A percentile compares a stretch with the other conserved stretches of the same genome.
Conservation (phyloP, 176 grass and related monocot genomes). For the maize (Zea mays) region DNA sequence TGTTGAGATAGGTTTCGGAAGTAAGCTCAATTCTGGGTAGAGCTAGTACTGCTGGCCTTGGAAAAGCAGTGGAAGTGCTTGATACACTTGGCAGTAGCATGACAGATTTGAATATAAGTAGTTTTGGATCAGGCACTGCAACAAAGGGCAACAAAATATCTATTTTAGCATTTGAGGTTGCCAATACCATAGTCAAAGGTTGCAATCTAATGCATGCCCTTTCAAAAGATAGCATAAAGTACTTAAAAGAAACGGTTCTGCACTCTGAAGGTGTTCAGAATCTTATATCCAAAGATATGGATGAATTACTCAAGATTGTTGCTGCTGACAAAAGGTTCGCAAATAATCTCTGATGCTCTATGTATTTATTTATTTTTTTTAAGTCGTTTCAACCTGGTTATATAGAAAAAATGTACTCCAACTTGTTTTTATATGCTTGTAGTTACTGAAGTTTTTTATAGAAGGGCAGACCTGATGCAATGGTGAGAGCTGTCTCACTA, state of each 20-base stretch:
- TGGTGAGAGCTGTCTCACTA: too few species aligned
- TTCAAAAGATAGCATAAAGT: conserved; percentile 88
- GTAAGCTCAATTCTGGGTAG: conserved; percentile 80
- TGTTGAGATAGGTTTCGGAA: conserved; percentile 76
- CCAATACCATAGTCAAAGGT: conserved; percentile 94
- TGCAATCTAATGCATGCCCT: conserved; percentile 84
- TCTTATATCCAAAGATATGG: conserved; percentile 93
- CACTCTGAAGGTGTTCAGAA: conserved; percentile 85
- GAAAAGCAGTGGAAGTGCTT: conserved; percentile 88
- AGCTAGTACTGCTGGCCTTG: conserved; percentile 71
- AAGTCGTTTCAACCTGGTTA: conserved; percentile 11
- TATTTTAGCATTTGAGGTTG: conserved; percentile 97
- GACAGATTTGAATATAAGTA: conserved; percentile 74
- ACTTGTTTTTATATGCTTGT: conserved; percentile 19
- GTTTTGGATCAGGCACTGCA: conserved; percentile 73
- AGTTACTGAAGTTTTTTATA: not conserved
- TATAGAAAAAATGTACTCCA: conserved; percentile 31
- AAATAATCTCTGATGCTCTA: conserved; percentile 20
- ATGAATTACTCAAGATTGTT: conserved; percentile 83
- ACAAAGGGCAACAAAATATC: conserved; percentile 84
- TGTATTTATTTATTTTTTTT: conserved; percentile 16
- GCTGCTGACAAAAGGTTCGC: conserved; percentile 87
- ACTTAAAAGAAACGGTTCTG: conserved; percentile 93
- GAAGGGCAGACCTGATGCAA: too few species aligned
- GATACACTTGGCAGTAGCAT: conserved; percentile 99